These are phyloP conservation scores for Myrica gale DNA, from an alignment of 306 rosid genomes.

Conservation along the genomic window DNA sequence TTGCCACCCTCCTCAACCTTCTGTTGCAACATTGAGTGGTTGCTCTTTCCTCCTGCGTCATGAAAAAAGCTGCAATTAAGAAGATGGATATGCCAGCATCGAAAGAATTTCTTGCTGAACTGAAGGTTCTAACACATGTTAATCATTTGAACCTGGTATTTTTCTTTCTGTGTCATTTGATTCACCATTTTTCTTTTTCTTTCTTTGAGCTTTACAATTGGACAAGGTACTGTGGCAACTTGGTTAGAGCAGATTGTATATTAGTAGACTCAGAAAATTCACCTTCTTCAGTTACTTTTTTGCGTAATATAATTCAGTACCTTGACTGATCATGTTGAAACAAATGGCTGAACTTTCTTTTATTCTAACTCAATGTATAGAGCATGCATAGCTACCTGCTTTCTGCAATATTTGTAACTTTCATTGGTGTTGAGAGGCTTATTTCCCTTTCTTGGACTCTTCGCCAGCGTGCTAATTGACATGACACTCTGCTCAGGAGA, in stretches of 20 bases:
- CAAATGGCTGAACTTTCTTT: background rate
- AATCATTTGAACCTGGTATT: slow-evolving; percentile 82
- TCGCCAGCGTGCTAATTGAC: background rate
- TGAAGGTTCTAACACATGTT: slow-evolving; percentile 68
- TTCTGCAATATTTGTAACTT: background rate
- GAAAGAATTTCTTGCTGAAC: slow-evolving; percentile 66
- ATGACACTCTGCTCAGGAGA: background rate
- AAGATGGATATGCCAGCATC: slow-evolving; percentile 86
- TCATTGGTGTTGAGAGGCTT: background rate
- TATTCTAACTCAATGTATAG: background rate
- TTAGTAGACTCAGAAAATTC: background rate
- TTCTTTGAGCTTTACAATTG: background rate
- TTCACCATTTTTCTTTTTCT: background rate
- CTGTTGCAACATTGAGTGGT: background rate
- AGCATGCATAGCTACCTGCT: background rate
- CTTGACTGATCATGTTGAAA: background rate
- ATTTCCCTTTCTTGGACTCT: no score
- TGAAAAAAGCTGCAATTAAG: slow-evolving; percentile 70
- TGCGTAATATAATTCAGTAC: background rate
- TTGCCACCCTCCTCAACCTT: background rate
- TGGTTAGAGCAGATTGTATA: slow-evolving; percentile 5
- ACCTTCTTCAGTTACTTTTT: background rate
- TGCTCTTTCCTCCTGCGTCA: slow-evolving; percentile 13
- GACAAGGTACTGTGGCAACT: background rate
- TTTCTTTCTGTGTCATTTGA: slow-evolving; percentile 3